Conservation (phyloP, 345 rosid species). For the Sonneratia caseolaris region DNA sequence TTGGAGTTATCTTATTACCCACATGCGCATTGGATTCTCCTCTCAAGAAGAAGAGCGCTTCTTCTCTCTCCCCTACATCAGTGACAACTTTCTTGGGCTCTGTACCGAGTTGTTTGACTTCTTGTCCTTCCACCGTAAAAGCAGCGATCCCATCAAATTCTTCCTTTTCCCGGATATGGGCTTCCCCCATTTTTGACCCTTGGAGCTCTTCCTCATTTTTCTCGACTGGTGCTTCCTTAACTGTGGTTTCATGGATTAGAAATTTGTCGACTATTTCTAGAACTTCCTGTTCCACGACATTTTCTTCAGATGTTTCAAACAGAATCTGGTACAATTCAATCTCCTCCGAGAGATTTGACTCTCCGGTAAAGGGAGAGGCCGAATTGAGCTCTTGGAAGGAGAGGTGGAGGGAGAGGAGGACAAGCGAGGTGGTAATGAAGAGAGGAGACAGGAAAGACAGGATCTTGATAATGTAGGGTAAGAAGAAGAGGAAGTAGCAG, state of each 20-base stretch:
- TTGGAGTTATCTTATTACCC: constrained; percentile 5
- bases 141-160: neutral
- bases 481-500: constrained; percentile 52
- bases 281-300: constrained; percentile 8
- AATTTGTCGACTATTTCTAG: constrained; percentile 15
- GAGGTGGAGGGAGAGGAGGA: constrained; percentile 42
- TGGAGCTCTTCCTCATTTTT: neutral
- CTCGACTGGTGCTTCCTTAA: neutral
- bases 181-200: neutral
- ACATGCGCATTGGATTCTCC: constrained; percentile 39
- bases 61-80: constrained; percentile 16
- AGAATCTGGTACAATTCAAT: constrained; percentile 48
- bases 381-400: constrained; percentile 24
- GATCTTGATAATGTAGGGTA: constrained; percentile 56
- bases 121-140: constrained; percentile 25
- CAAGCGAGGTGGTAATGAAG: constrained; percentile 46
- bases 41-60: constrained; percentile 15
- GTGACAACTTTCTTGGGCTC: constrained; percentile 36
- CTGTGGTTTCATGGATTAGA: constrained; percentile 10
- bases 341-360: constrained; percentile 22
- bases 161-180: constrained; percentile 1
- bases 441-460: constrained; percentile 67
- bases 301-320: constrained; percentile 30
- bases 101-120: constrained; percentile 34
- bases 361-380: constrained; percentile 17